Conservation (phyloP, 2,329 filamentous ascomycete species). For the Teratosphaeria zuluensis region DNA sequence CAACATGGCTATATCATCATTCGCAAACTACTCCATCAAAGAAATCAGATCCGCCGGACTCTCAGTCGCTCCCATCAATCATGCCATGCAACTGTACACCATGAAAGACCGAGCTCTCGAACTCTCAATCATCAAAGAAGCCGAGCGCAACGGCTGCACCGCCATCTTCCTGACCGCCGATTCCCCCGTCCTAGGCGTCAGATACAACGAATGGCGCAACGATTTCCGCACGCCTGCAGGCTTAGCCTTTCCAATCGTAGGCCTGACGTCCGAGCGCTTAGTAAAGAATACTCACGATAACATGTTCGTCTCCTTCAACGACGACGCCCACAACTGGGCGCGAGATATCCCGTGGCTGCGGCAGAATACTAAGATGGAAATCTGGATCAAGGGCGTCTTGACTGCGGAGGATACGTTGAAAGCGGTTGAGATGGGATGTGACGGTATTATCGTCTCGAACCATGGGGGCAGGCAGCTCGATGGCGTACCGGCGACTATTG, state of each 20-base stretch:
- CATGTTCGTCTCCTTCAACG: conserved; percentile 20
- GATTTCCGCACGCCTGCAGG: conserved; percentile 32
- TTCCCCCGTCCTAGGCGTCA: conserved; percentile 42
- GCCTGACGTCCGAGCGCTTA: conserved; percentile 15
- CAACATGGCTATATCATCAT: conserved; percentile 41
- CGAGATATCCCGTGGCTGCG: conserved; percentile 41
- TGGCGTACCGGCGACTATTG: conserved; percentile 44
- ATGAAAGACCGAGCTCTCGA: conserved; percentile 42
- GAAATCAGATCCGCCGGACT: conserved; percentile 34
- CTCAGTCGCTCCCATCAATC: conserved; percentile 29
- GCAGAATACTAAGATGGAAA: conserved; percentile 38
- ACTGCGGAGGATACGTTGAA: conserved; percentile 33
- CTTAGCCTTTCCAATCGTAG: conserved; percentile 20
- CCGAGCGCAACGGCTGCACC: conserved; percentile 36
- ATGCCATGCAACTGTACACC: conserved; percentile 47
- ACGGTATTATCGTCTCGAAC: conserved; percentile 41
- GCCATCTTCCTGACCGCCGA: conserved; percentile 49
- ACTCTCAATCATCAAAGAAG: conserved; percentile 27
- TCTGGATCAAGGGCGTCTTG: conserved; percentile 37
- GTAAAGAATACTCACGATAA: conserved; percentile 20
- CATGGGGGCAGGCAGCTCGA: conserved; percentile 48
- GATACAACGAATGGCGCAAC: conserved; percentile 46
- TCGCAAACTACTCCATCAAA: conserved; percentile 36
- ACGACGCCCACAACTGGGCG: conserved; percentile 21
- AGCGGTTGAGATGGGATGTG: conserved; percentile 33